Percentiles rank a stretch among this genome's conserved stretches.
phyloP scores from a whole-genome alignment of 306 rosid species.

The Vicia sativa region DNA sequence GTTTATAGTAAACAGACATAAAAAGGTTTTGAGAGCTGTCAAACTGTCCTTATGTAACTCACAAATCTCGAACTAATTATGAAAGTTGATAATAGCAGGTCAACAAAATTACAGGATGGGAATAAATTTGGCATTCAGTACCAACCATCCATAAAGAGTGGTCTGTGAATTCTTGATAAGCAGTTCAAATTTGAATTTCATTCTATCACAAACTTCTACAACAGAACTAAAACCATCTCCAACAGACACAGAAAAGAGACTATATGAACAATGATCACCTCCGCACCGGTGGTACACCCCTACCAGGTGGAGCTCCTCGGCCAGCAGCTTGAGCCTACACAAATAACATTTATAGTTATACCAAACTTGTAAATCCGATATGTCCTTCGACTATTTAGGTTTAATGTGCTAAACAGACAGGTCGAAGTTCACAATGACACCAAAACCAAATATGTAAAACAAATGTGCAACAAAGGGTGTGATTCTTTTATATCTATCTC shows the following conservation, averaged over 20 bases:
- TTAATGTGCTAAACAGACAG: too few relatives aligned
- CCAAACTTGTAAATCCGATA: not conserved
- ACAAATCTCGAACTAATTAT: constrained; percentile 8
- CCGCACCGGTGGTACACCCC: constrained; percentile 88
- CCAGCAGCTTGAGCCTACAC: constrained; percentile 96
- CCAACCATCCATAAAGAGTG: constrained; percentile 28
- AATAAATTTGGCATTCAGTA: constrained; percentile 8
- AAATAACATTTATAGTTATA: constrained; percentile 29
- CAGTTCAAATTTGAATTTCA: constrained; percentile 34
- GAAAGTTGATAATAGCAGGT: constrained; percentile 9
- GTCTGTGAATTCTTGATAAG: constrained; percentile 29
- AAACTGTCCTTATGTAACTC: not conserved
- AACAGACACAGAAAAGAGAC: constrained; percentile 5
- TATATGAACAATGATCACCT: constrained; percentile 57
- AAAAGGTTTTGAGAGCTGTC: constrained; percentile 3
- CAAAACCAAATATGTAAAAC: too few relatives aligned
- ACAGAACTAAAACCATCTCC: constrained; percentile 36
- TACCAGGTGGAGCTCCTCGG: constrained; percentile 86
- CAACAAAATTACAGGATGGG: constrained; percentile 4
- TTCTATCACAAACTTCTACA: constrained; percentile 41
- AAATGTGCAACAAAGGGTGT: too few relatives aligned
- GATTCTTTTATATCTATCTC: too few relatives aligned
- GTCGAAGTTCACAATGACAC: too few relatives aligned
- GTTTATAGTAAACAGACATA: not conserved
- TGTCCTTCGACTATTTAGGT: not conserved